These are phyloP conservation scores for Aspergillus felis DNA, from an alignment of 2,329 filamentous ascomycete species.

Conservation along the genomic window DNA sequence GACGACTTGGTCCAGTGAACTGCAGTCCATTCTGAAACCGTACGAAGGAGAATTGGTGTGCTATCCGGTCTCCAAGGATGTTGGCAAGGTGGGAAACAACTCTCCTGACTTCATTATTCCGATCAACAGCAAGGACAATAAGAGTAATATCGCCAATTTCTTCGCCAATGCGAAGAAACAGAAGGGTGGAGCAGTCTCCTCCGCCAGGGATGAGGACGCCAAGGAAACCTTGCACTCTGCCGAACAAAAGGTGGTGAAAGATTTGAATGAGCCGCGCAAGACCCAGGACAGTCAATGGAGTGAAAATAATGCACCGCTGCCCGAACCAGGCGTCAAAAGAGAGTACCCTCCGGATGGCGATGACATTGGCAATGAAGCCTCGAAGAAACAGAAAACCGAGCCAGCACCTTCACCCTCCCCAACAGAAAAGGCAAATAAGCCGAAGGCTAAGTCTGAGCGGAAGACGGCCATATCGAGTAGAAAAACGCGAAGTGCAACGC, in stretches of 20 bases:
- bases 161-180: constrained; percentile 60
- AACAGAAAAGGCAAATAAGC: constrained; percentile 35
- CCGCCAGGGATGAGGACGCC: constrained; percentile 23
- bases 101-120: constrained; percentile 80
- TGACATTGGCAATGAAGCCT: constrained; percentile 11
- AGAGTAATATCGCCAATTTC: constrained; percentile 90
- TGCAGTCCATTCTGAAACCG: constrained; percentile 76
- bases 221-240: constrained; percentile 28
- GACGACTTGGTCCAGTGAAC: constrained; percentile 69
- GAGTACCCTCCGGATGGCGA: constrained; percentile 37
- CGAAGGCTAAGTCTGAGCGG: constrained; percentile 19
- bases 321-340: constrained; percentile 46
- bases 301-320: constrained; percentile 52
- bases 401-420: constrained; percentile 18
- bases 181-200: constrained; percentile 22
- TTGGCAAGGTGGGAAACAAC: constrained; percentile 92
- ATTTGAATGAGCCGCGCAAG: constrained; percentile 25
- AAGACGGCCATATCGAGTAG: constrained; percentile 24
- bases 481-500: constrained; percentile 55
- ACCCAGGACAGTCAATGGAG: constrained; percentile 45
- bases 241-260: constrained; percentile 20
- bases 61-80: constrained; percentile 82
- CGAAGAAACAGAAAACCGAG: constrained; percentile 24
- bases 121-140: constrained; percentile 79
- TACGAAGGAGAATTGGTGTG: constrained; percentile 75